Evolutionary conservation across 345 rosid species (phyloP), one percentile per base, ranked within the genome.

Genomic region (Citropsis articulata): DNA sequence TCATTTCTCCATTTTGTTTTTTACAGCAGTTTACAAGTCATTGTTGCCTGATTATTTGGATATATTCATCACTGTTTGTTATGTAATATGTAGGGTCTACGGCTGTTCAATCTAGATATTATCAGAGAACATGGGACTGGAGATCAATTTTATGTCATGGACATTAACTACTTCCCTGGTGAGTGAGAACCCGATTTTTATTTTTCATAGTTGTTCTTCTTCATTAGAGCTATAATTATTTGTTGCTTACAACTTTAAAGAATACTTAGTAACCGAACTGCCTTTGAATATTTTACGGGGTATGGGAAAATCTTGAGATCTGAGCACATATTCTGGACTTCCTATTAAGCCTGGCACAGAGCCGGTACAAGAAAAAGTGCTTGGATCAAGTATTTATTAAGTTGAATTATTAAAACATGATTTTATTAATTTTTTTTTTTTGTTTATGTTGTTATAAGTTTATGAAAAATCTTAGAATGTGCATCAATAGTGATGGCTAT

Each of bases 111-210:
- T 83, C 83, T 93, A 71, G 98, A 91, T 77, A 88, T 93, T 18
- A 90, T 93, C 66, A 83, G 94, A 73, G 98, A 93, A 79, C 92
- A 89, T 66, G 94, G 93, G 69, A 87, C 84, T 18, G 81, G 87
- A 77, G 91, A 93, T 80, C 92, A 61, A 67, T 93, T 85, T 75
- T 93, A 88, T 78, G 93, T 91, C 69, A 90, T 93, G 18, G 96
- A 90, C 87, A 90, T 93, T 30, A 93, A 93, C 79, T 93, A 93
- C 86, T 91, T 93, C 74, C 96, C 98, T 63, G 96, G 94, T 78
- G 79, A 89, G 90, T 77, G 61, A 69, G 63, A 65, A 33, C 31
- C 72, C 4, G 9, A 2, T 21, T 66, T 55, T 59, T 9, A 7
- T 9, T 50, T 28, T 6, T 53, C 33, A 61, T 77, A 8, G 19